Base-by-base conservation (phyloP, 2,329 filamentous ascomycete species). In the Colletotrichum truncatum region DNA sequence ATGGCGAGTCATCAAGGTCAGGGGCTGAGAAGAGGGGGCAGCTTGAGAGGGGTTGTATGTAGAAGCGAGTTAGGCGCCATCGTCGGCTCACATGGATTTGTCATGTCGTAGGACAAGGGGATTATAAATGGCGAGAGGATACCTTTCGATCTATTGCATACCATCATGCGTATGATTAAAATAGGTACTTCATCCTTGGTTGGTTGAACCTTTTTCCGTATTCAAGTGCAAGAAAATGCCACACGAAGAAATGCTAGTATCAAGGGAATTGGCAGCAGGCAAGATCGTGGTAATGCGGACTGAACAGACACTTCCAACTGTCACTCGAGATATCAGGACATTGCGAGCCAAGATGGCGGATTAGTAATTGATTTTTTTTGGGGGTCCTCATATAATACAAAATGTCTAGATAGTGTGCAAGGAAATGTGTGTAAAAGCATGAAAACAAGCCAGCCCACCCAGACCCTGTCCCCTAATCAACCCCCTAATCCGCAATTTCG, bases 371-470 rank as follows among this genome's bases (percentile, higher is more conserved):
- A 32, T 23, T 49, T 45, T 45, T 45, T 45, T 4, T 14, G 39
- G 38, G 30, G 16, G 14, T 21, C 54, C 21, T 48, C 43, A 21
- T 48, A 57, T 48, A 48, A 11, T 57, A 57, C 54, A 57, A n/a
- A 48, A 38, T 48, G 11, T 32, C 41, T 25, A 8, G 45, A 16
- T 41, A 54, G 6, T 43, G 51, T 30, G 51, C 51, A 54, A 54
- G 21, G 25, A 57, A 34, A 23, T 57, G 34, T 41, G 51, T 25
- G 51, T n/a, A 32, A 48, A 36, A n/a, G n/a, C 30, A 16, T 16
- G 11, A 36, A 55, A 11, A 25, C 26, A 53, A 53, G 25, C 26
- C 25, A 34, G 38, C 52, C 52, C n/a, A 21, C 52, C 52, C 52
- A 25, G 52, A 45, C 52, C 36, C 30, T 34, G 32, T 21, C 45